These are phyloP conservation scores for Salix suchowensis DNA, from an alignment of 345 rosid species.

Conservation along the genomic window DNA sequence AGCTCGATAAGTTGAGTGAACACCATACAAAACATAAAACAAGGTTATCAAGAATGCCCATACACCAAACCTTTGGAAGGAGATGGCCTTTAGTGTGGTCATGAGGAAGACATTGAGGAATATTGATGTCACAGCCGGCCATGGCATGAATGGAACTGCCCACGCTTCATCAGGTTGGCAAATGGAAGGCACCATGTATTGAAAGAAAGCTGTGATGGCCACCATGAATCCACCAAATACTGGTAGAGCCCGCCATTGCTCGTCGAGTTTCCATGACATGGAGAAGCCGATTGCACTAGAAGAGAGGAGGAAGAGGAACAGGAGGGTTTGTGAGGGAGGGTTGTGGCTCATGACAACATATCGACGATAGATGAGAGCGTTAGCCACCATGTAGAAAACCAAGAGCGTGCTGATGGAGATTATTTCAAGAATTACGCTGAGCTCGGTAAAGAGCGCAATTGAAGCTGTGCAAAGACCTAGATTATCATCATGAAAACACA, in stretches of 20 bases:
- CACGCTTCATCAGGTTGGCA: slow-evolving; percentile 34
- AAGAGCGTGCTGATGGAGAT: slow-evolving; percentile 75
- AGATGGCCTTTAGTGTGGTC: slow-evolving; percentile 51
- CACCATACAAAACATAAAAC: slow-evolving; percentile 80
- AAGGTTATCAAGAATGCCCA: slow-evolving; percentile 65
- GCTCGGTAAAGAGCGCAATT: slow-evolving; percentile 80
- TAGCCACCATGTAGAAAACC: slow-evolving; percentile 86
- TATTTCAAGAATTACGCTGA: slow-evolving; percentile 57
- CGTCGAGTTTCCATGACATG: slow-evolving; percentile 55
- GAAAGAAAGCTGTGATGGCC: slow-evolving; percentile 45
- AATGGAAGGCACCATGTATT: slow-evolving; percentile 27
- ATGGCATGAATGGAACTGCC: slow-evolving; percentile 92
- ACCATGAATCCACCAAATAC: slow-evolving; percentile 40
- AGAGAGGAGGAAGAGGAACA: slow-evolving; percentile 72
- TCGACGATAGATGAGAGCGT: slow-evolving; percentile 73
- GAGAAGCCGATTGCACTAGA: slow-evolving; percentile 53
- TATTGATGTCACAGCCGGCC: slow-evolving; percentile 74
- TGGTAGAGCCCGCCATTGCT: slow-evolving; percentile 51
- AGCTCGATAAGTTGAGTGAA: slow-evolving; percentile 75
- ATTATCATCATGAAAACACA: slow-evolving; percentile 1
- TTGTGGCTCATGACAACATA: slow-evolving; percentile 44
- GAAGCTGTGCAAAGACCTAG: slow-evolving; percentile 91
- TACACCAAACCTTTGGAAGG: slow-evolving; percentile 63
- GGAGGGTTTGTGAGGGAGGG: slow-evolving; percentile 49
- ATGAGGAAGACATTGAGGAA: slow-evolving; percentile 73